Evolutionary conservation across 2,329 filamentous ascomycete species (phyloP).

Genomic region (Thyridium curvatum): DNA sequence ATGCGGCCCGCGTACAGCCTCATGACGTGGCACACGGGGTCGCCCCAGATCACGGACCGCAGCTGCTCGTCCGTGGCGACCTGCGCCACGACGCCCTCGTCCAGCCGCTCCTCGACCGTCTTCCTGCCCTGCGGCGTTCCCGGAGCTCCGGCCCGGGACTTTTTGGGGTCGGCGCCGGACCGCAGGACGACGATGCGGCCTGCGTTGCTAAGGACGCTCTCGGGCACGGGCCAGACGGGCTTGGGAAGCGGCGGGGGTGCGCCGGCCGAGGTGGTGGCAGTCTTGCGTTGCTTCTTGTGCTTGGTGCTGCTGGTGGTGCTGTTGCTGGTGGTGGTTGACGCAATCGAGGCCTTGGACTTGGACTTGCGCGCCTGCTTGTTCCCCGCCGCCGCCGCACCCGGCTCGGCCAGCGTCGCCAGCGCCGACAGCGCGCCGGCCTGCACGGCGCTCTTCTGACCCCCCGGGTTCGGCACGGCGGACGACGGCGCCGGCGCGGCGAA

Average conservation of each 20-base stretch:
- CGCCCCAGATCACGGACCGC: slow-evolving; percentile 69
- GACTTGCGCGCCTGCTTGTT: slow-evolving; percentile 9
- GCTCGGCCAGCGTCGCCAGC: neutral
- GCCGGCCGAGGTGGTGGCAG: too few relatives aligned
- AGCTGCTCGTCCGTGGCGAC: slow-evolving; percentile 63
- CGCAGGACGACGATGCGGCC: slow-evolving; percentile 64
- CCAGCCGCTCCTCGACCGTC: slow-evolving; percentile 42
- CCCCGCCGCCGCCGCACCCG: slow-evolving; percentile 9
- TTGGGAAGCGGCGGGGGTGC: slow-evolving; percentile 10
- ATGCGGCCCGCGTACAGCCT: slow-evolving; percentile 66
- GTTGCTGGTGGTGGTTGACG: neutral
- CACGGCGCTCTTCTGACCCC: too few relatives aligned
- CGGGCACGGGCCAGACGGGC: slow-evolving; percentile 59
- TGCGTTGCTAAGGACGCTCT: slow-evolving; percentile 61
- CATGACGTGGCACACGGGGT: slow-evolving; percentile 78
- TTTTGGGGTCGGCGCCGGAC: slow-evolving; percentile 33
- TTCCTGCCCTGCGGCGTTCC: slow-evolving; percentile 26
- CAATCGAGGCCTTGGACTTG: slow-evolving; percentile 17
- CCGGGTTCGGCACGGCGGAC: too few relatives aligned
- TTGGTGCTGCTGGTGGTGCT: slow-evolving; percentile 3
- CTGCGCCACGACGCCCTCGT: slow-evolving; percentile 61
- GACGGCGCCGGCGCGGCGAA: slow-evolving; percentile 59
- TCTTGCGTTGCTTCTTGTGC: too few relatives aligned
- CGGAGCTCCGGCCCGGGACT: slow-evolving; percentile 4
- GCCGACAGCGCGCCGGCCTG: too few relatives aligned